phyloP scores from a whole-genome alignment of 257 asterid species.

The Hygrophila difformis region DNA sequence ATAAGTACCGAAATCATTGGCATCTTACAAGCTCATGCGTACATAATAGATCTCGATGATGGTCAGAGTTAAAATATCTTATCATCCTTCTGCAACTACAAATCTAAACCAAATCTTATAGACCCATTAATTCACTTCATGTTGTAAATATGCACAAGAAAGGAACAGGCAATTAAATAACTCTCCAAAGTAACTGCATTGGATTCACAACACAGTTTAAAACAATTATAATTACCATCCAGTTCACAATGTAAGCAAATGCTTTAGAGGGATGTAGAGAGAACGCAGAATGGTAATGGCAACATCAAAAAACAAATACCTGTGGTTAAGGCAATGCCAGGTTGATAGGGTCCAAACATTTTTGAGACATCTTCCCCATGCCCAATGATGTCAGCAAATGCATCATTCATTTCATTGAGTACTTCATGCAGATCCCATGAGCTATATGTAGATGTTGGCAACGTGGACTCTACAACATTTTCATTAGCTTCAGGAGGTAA shows the following conservation, averaged over 20 bases:
- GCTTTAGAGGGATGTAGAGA: neutral
- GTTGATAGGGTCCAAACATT: slow-evolving; percentile 13
- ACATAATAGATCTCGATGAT: no score
- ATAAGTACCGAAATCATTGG: no score
- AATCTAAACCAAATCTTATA: no score
- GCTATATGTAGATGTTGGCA: neutral
- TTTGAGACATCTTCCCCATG: slow-evolving; percentile 12
- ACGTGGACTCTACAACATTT: neutral
- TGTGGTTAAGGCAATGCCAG: slow-evolving; percentile 2
- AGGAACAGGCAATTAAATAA: no score
- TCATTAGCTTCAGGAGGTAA: slow-evolving; percentile 1
- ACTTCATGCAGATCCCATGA: slow-evolving; percentile 8
- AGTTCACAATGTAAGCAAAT: neutral
- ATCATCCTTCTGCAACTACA: no score
- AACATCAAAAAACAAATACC: slow-evolving; percentile 3
- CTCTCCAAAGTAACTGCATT: no score
- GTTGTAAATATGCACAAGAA: no score
- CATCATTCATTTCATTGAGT: slow-evolving; percentile 1
- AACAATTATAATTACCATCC: no score
- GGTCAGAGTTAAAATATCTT: no score
- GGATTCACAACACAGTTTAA: no score
- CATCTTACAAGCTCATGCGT: no score
- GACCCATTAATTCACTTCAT: no score
- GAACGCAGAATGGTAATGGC: neutral
- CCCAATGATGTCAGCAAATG: slow-evolving; percentile 8